These are phyloP conservation scores for Rhytidiadelphus loreus DNA, from an alignment of 225 moss, liverwort and hornwort species.

Conservation along the genomic window DNA sequence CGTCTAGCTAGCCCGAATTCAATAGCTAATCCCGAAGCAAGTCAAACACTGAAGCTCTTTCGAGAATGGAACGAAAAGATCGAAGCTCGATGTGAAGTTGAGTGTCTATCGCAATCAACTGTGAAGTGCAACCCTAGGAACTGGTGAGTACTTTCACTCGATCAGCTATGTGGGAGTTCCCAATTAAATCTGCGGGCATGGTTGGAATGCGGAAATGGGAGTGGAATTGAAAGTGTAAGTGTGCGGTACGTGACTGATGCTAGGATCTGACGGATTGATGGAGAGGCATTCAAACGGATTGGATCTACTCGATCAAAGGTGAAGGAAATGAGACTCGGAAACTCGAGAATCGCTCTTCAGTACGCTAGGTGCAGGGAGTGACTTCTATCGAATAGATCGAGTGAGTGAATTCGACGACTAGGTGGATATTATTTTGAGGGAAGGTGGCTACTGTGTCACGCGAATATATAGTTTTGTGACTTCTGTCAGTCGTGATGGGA, in stretches of 20 bases:
- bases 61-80: not conserved
- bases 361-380: not conserved
- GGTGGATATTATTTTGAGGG: not conserved
- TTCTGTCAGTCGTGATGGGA: not conserved
- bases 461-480: not conserved
- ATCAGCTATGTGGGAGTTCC: not conserved
- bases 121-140: not conserved
- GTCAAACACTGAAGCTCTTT: not conserved
- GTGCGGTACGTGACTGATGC: not conserved
- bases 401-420: not conserved
- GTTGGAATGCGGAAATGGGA: not conserved
- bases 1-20: not conserved
- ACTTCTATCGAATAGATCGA: not conserved
- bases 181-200: not conserved
- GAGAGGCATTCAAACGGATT: not conserved
- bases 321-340: not conserved
- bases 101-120: not conserved
- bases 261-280: not conserved
- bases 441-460: not conserved
- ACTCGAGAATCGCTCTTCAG: not conserved
- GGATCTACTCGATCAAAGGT: not conserved
- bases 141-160: not conserved
- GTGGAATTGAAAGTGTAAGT: not conserved
- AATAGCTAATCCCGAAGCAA: not conserved
- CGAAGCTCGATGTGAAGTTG: not conserved